These are phyloP conservation scores for Triticum aestivum DNA, from an alignment of 176 grass and related monocot genomes.

Conservation along the genomic window IWGSC_CS_RefSeq_v2.1 NC_057807.1:216441880-216442379, in stretches of 20 bases:
- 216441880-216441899: conserved; percentile 96
- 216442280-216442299: conserved; percentile 55
- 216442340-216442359: conserved; percentile 57
- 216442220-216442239: conserved; percentile 54
- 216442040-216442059: conserved; percentile 46
- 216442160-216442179: conserved; percentile 42
- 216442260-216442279: conserved; percentile 69
- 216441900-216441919: conserved; percentile 87
- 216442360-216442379: conserved; percentile 52
- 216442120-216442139: conserved; percentile 57
- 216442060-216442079: conserved; percentile 46
- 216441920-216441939: background rate
- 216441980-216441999: background rate
- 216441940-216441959: background rate
- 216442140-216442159: conserved; percentile 60
- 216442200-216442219: conserved; percentile 46
- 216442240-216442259: conserved; percentile 82
- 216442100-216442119: conserved; percentile 49
- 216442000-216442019: background rate
- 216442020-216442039: conserved; percentile 43
- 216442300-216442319: conserved; percentile 51
- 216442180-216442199: conserved; percentile 53
- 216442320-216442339: conserved; percentile 53
- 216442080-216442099: conserved; percentile 44
- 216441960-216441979: background rate